phyloP scores from a whole-genome alignment of 306 rosid species.

The Citrullus amarus region DNA sequence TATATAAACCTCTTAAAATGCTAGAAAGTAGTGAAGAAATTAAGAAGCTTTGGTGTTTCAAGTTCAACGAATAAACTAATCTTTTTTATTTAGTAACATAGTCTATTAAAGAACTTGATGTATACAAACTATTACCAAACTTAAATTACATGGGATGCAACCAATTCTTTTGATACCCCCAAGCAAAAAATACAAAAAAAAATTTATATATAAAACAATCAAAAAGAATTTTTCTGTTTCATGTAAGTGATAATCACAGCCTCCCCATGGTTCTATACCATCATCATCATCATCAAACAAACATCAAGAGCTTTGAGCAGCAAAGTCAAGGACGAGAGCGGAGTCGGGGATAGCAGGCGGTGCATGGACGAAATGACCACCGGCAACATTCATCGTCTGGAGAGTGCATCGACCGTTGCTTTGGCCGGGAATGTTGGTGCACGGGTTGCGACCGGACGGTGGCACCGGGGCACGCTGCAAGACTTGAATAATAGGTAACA shows the following conservation, averaged over 20 bases:
- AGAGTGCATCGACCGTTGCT: not conserved
- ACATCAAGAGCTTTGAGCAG: not conserved
- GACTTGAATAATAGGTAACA: conserved; percentile 14
- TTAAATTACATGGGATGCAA: no score
- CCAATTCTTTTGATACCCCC: not conserved
- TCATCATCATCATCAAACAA: not conserved
- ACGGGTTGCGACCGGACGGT: not conserved
- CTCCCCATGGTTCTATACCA: not conserved
- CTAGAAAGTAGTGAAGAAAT: no score
- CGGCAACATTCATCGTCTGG: not conserved
- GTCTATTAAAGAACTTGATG: no score
- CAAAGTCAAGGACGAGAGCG: not conserved
- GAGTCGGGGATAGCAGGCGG: not conserved
- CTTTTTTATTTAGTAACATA: no score
- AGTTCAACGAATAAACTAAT: no score
- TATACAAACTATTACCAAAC: no score
- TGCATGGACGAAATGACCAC: not conserved
- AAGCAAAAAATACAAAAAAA: not conserved
- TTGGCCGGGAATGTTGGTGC: conserved; percentile 1
- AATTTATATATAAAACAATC: not conserved
- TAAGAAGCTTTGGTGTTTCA: no score
- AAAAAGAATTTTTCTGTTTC: not conserved
- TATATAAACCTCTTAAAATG: no score
- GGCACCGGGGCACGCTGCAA: conserved; percentile 24
- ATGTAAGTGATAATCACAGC: not conserved